Evolutionary conservation across 805 yeast genomes (phyloP).

Genomic region (Dipodascus albidus): DNA sequence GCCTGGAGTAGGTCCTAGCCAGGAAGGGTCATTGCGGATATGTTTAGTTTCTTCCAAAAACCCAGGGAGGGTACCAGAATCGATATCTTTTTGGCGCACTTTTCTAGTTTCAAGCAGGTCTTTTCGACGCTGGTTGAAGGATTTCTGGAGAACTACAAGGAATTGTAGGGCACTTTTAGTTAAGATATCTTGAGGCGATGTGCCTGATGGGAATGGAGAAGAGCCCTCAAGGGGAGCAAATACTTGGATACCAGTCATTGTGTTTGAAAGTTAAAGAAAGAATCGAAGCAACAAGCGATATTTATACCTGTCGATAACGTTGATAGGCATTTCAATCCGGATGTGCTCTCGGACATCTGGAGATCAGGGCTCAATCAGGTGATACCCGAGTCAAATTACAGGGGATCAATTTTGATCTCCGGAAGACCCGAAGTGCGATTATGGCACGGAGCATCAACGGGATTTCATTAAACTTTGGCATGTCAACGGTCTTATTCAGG

Average conservation of each 20-base stretch:
- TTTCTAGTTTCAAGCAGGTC: constrained; percentile 42
- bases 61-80: constrained; percentile 46
- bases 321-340: background rate
- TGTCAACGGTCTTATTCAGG: too few relatives aligned
- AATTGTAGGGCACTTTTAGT: constrained; percentile 50
- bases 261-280: too few relatives aligned
- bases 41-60: constrained; percentile 48
- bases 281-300: too few relatives aligned
- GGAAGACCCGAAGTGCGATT: too few relatives aligned
- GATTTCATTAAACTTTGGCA: too few relatives aligned
- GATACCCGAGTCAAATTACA: background rate
- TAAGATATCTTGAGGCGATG: constrained; percentile 25
- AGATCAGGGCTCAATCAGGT: background rate
- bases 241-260: background rate
- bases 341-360: background rate
- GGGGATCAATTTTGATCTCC: too few relatives aligned
- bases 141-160: constrained; percentile 51
- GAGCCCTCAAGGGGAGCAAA: constrained; percentile 1
- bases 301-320: background rate
- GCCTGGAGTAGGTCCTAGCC: constrained; percentile 60
- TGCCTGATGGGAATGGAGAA: constrained; percentile 1
- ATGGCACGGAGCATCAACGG: too few relatives aligned
- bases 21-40: constrained; percentile 49
- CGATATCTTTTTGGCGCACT: constrained; percentile 39
- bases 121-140: constrained; percentile 41